Conservation (phyloP, 805 yeast species). For the Starmerella floris region DNA sequence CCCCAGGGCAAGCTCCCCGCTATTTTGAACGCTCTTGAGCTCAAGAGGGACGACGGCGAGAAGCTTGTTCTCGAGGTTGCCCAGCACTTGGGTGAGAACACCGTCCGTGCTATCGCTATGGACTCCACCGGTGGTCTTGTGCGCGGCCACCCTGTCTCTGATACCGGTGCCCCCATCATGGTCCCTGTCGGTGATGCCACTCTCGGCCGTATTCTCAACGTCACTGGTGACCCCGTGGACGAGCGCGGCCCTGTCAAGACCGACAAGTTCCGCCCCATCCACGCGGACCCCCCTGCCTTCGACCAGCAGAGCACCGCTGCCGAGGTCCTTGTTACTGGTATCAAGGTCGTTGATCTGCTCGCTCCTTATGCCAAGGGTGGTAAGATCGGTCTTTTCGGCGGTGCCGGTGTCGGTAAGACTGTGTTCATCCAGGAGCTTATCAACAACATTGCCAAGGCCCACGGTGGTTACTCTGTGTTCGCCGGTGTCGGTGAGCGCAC, state of each 20-base stretch:
- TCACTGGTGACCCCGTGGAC: constrained; percentile 97
- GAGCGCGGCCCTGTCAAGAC: constrained; percentile 97
- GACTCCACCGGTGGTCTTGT: constrained; percentile 99
- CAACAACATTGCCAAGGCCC: constrained; percentile 99
- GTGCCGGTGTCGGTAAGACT: constrained; percentile 99
- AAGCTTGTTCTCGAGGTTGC: constrained; percentile 93
- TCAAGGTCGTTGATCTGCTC: constrained; percentile 95
- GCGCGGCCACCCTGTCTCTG: constrained; percentile 83
- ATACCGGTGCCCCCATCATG: constrained; percentile 97
- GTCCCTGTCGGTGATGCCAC: constrained; percentile 99
- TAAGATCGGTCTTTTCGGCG: constrained; percentile 99
- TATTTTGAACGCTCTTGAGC: constrained; percentile 89
- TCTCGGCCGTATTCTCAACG: constrained; percentile 96
- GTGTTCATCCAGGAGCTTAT: constrained; percentile 98
- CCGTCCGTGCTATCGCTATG: constrained; percentile 99
- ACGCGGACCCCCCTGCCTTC: constrained; percentile 94
- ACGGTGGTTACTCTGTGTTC: constrained; percentile 99
- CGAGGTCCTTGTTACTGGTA: constrained; percentile 98
- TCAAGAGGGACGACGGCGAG: constrained; percentile 54
- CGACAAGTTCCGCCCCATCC: constrained; percentile 92
- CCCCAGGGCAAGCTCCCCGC: constrained; percentile 96
- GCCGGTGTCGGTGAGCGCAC: constrained; percentile 99
- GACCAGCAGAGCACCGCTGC: constrained; percentile 96
- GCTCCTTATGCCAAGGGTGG: constrained; percentile 99
- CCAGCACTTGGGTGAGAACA: constrained; percentile 99